These are phyloP conservation scores for Sporothrix globosa DNA, from an alignment of 2,329 filamentous ascomycete species.

Conservation along the genomic window DNA sequence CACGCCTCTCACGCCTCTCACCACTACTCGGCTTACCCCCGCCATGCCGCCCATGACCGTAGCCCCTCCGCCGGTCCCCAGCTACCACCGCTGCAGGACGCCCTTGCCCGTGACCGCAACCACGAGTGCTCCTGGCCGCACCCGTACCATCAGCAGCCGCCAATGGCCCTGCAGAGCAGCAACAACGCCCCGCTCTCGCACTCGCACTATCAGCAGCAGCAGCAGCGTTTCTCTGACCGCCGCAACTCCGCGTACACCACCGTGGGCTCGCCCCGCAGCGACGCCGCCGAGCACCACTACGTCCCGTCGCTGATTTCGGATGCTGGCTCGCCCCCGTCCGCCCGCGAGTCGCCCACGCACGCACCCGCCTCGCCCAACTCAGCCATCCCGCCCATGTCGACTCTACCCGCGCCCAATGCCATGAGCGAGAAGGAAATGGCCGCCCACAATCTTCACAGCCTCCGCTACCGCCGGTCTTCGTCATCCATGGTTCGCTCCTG, in stretches of 20 bases:
- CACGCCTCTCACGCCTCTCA: not conserved
- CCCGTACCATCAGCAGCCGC: not conserved
- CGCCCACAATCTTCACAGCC: not conserved
- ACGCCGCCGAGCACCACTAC: conserved; percentile 54
- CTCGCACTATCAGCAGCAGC: conserved; percentile 1
- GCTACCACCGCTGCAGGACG: conserved; percentile 7
- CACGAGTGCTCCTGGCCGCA: not conserved
- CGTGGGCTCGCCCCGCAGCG: conserved; percentile 55
- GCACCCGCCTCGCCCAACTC: conserved; percentile 39
- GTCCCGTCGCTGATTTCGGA: conserved; percentile 75
- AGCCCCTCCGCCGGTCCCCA: not conserved
- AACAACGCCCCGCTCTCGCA: not conserved
- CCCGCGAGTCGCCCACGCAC: conserved; percentile 46
- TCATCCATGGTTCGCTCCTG: conserved; percentile 18
- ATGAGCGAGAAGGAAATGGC: conserved; percentile 14
- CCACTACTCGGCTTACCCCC: not conserved
- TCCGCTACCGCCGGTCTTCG: not conserved
- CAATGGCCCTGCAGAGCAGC: not conserved
- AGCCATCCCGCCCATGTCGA: not conserved
- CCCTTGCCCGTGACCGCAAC: not conserved
- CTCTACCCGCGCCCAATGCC: not conserved
- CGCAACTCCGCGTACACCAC: conserved; percentile 18
- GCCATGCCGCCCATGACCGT: not conserved
- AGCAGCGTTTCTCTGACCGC: conserved; percentile 19
- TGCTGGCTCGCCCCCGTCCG: conserved; percentile 61